Evolutionary conservation across 805 yeast species (phyloP).

Genomic region (Candida sithepensis): DNA sequence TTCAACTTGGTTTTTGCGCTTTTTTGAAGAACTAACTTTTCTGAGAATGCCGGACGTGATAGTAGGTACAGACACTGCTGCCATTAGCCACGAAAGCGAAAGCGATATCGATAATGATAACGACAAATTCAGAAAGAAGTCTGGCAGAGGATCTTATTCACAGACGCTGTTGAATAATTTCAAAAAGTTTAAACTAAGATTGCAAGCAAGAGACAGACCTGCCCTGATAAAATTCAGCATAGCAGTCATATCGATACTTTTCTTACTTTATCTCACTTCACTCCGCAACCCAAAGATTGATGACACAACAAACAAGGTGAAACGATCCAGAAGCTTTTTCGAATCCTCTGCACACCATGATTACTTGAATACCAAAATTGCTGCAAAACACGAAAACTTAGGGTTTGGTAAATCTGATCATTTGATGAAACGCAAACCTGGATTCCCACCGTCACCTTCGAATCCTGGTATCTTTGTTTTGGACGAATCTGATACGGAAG

Average conservation of each 20-base stretch:
- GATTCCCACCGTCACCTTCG: slow-evolving; percentile 25
- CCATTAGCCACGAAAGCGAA: background rate
- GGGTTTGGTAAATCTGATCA: slow-evolving; percentile 22
- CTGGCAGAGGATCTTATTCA: slow-evolving; percentile 8
- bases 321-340: slow-evolving; percentile 7
- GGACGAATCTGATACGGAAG: slow-evolving; percentile 3
- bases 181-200: slow-evolving; percentile 8
- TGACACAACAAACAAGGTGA: slow-evolving; percentile 3
- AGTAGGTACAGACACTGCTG: background rate
- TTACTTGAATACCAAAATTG: slow-evolving; percentile 21
- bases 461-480: slow-evolving; percentile 26
- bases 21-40: too few relatives aligned
- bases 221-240: slow-evolving; percentile 5
- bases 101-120: slow-evolving; percentile 13
- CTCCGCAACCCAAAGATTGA: background rate
- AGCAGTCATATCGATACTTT: background rate
- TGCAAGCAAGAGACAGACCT: slow-evolving; percentile 8
- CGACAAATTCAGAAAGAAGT: slow-evolving; percentile 17
- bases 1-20: too few relatives aligned
- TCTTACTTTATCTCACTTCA: background rate
- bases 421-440: slow-evolving; percentile 21
- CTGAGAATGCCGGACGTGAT: slow-evolving; percentile 4
- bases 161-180: slow-evolving; percentile 4
- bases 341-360: slow-evolving; percentile 19
- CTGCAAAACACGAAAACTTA: slow-evolving; percentile 20